Evolutionary conservation across 805 yeast species (phyloP).

Genomic region (Spathaspora girioi): DNA sequence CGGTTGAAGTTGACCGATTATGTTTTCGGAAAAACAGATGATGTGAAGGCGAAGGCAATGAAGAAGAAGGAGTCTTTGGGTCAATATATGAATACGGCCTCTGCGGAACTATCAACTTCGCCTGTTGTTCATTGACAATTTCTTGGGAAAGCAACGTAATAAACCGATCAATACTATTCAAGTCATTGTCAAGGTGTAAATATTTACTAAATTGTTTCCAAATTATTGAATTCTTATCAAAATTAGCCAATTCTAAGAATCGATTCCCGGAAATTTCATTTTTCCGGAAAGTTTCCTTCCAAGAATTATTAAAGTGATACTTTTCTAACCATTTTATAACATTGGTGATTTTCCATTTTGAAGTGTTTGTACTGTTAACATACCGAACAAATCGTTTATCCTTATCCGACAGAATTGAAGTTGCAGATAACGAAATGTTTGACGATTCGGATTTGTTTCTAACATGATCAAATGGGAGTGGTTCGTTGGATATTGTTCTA

Average conservation of each 20-base stretch:
- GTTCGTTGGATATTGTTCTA: not conserved
- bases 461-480: slow-evolving; percentile 12
- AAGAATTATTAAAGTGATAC: slow-evolving; percentile 67
- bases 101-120: slow-evolving; percentile 11
- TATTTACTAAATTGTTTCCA: slow-evolving; percentile 43
- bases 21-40: slow-evolving; percentile 60
- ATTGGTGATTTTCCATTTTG: slow-evolving; percentile 68
- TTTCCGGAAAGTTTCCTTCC: slow-evolving; percentile 64
- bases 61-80: slow-evolving; percentile 13
- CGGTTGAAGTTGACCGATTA: slow-evolving; percentile 45
- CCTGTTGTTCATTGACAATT: not conserved
- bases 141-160: slow-evolving; percentile 17
- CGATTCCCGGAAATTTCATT: slow-evolving; percentile 57
- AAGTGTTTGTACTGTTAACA: slow-evolving; percentile 40
- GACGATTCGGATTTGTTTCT: slow-evolving; percentile 37
- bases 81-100: slow-evolving; percentile 40
- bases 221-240: slow-evolving; percentile 45
- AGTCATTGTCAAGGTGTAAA: slow-evolving; percentile 38
- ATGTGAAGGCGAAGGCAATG: slow-evolving; percentile 18
- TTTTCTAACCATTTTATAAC: slow-evolving; percentile 65
- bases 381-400: slow-evolving; percentile 40
- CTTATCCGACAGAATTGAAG: slow-evolving; percentile 23
- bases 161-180: slow-evolving; percentile 52
- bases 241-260: slow-evolving; percentile 65
- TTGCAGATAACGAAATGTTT: slow-evolving; percentile 27